These are phyloP conservation scores for Noccaea bulbosa DNA, from an alignment of 345 rosid genomes.

Conservation along the genomic window DNA sequence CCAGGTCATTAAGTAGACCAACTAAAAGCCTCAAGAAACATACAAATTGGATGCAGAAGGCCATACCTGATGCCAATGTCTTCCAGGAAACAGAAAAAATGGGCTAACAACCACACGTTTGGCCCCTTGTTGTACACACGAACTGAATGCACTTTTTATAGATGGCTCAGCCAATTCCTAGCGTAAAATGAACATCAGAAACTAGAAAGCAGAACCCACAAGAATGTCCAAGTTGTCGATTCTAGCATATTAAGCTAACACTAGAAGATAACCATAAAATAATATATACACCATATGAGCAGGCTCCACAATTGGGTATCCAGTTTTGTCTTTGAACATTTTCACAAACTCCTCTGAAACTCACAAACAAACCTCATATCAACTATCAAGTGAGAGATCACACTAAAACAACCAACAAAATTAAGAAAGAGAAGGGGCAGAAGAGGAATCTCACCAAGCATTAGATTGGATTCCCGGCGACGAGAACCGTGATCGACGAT, in stretches of 20 bases:
- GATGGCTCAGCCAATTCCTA: slow-evolving; percentile 95
- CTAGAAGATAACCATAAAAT: slow-evolving; percentile 3
- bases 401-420: background rate
- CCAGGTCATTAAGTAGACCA: background rate
- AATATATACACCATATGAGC: slow-evolving; percentile 74
- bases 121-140: slow-evolving; percentile 78
- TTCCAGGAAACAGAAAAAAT: slow-evolving; percentile 89
- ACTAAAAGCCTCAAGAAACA: slow-evolving; percentile 12
- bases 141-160: slow-evolving; percentile 73
- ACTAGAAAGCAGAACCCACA: background rate
- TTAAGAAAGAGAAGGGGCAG: background rate
- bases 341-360: slow-evolving; percentile 85
- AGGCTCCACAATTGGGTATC: slow-evolving; percentile 81
- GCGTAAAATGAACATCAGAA: slow-evolving; percentile 27
- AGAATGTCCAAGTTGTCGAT: background rate
- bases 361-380: background rate
- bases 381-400: background rate
- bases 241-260: background rate
- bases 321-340: slow-evolving; percentile 79
- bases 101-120: slow-evolving; percentile 85
- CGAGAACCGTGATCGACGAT: slow-evolving; percentile 97
- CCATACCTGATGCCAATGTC: slow-evolving; percentile 90
- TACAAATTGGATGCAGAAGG: slow-evolving; percentile 26
- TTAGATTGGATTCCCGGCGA: slow-evolving; percentile 80
- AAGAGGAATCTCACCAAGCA: slow-evolving; percentile 61